A percentile compares a stretch with the other conserved stretches of the same genome.
Conservation (phyloP, 148 eudicot species). For the Vaccinium darrowii region DNA sequence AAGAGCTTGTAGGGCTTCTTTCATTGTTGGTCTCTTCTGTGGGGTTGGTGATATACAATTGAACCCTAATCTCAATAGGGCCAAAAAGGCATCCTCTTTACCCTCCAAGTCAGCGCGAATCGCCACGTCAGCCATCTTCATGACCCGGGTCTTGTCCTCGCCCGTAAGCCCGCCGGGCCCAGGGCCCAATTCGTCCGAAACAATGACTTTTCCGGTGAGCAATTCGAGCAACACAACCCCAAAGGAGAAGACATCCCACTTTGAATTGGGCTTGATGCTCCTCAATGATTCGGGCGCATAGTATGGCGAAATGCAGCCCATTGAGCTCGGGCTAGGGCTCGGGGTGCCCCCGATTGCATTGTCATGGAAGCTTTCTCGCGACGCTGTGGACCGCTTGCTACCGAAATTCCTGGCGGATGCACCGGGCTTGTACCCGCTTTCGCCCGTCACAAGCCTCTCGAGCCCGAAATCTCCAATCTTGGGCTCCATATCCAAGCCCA, state of each 20-base stretch:
- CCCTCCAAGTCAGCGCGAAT: slow-evolving; percentile 88
- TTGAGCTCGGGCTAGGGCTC: slow-evolving; percentile 81
- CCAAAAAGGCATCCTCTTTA: slow-evolving; percentile 66
- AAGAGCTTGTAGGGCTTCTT: slow-evolving; percentile 72
- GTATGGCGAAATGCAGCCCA: slow-evolving; percentile 73
- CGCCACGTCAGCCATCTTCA: slow-evolving; percentile 79
- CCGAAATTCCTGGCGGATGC: slow-evolving; percentile 79
- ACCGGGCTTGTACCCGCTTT: slow-evolving; percentile 55
- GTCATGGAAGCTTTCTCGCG: slow-evolving; percentile 86
- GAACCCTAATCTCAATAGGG: slow-evolving; percentile 62
- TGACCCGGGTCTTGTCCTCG: slow-evolving; percentile 58
- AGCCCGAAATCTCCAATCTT: slow-evolving; percentile 90
- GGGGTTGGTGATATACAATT: slow-evolving; percentile 66
- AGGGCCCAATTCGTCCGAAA: slow-evolving; percentile 75
- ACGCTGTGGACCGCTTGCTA: slow-evolving; percentile 82
- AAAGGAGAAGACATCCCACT: slow-evolving; percentile 95
- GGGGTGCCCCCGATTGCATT: slow-evolving; percentile 44
- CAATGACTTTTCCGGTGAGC: slow-evolving; percentile 71
- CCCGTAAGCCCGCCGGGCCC: slow-evolving; percentile 40
- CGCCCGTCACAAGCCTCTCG: slow-evolving; percentile 63
- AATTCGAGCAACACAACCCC: slow-evolving; percentile 84
- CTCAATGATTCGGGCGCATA: slow-evolving; percentile 86
- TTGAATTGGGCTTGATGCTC: slow-evolving; percentile 69
- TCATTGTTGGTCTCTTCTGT: slow-evolving; percentile 91
- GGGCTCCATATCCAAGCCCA: slow-evolving; percentile 83